Base-by-base conservation (phyloP, 2,329 filamentous ascomycete genomes). In the Colletotrichum limetticola region DNA sequence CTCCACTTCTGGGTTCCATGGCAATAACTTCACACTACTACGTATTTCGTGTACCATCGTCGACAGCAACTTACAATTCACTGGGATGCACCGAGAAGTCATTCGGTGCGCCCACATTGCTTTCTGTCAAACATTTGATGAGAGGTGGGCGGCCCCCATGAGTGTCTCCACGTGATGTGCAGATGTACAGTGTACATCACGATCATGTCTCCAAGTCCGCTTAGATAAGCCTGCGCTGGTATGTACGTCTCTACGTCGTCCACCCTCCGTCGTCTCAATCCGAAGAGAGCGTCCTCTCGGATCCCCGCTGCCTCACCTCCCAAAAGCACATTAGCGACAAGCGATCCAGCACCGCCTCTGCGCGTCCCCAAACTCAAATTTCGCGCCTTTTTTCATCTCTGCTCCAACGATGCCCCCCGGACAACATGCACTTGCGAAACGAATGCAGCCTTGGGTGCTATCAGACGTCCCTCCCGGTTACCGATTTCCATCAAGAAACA, bases 351-450 rank as follows among this genome's bases (percentile, higher is more conserved):
- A 69, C 60, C 52, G 60, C 53, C 53, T 58, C 42, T 56, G 24
- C 28, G 19, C 22, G 46, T 55, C 42, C 7, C 65, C 46, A 64
- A 72, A 72, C 65, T 69, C 59, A 69, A 72, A 64, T 53, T 24
- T 32, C 6, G 19, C 30, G 53, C 37, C 37, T 62, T 9, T 46
- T 24, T 60, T 53, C 60, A 52, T 60, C n/a, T 65, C 58, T 64
- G n/a, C 59, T 72, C 46, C 70, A 26, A 57, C 70, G 66, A 65
- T 72, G 55, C 26, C 66, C 70, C 70, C 32, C 52, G 60, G 26
- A 59, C 24, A 65, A 19, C 28, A 19, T 49, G 42, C 59, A 63
- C 28, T 58, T 68, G 42, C 60, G 46, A 70, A 72, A 65, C 60
- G 46, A 28, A 52, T 57, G 56, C 66, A 72, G 69, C 65, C 69